A percentile compares a stretch with the other conserved stretches of the same genome.
These are phyloP conservation scores for Yamadazyma triangularis DNA, from an alignment of 1,139 yeast genomes.

Conservation along the genomic window DNA sequence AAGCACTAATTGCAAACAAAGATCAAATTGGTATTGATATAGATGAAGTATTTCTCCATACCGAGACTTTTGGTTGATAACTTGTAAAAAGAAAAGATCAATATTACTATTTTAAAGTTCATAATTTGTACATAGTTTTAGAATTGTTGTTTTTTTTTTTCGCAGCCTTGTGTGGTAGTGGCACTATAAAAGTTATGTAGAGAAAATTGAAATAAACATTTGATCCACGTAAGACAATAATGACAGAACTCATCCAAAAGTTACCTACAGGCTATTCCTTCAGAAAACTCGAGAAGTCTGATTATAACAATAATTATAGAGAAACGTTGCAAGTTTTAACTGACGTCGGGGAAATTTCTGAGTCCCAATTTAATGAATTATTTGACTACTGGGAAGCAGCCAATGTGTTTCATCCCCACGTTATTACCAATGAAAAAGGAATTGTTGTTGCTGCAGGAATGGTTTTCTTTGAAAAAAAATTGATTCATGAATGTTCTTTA, in stretches of 20 bases:
- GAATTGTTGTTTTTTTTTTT: no score
- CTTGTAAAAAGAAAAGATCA: no score
- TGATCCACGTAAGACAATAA: no score
- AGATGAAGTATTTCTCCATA: slow-evolving; percentile 53
- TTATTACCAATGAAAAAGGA: slow-evolving; percentile 47
- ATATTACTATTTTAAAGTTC: no score
- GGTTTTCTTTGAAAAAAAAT: slow-evolving; percentile 53
- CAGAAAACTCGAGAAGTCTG: slow-evolving; percentile 42
- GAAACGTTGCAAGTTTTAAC: slow-evolving; percentile 54
- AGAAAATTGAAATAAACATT: no score
- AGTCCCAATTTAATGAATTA: slow-evolving; percentile 36
- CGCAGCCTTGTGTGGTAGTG: no score
- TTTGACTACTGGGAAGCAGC: slow-evolving; percentile 46
- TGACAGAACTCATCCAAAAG: no score
- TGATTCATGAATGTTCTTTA: slow-evolving; percentile 73
- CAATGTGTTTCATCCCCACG: slow-evolving; percentile 53
- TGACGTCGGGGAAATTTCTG: slow-evolving; percentile 55
- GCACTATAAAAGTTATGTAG: no score
- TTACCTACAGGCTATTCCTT: slow-evolving; percentile 53
- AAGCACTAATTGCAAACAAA: slow-evolving; percentile 27
- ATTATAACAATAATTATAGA: slow-evolving; percentile 45
- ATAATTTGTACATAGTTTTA: no score
- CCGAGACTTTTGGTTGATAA: slow-evolving; percentile 59
- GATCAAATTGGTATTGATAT: slow-evolving; percentile 22
- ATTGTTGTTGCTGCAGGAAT: slow-evolving; percentile 47